Percentiles rank a stretch among this genome's conserved stretches.
Conservation (phyloP, 805 yeast species). For the Ogataea pini region DNA sequence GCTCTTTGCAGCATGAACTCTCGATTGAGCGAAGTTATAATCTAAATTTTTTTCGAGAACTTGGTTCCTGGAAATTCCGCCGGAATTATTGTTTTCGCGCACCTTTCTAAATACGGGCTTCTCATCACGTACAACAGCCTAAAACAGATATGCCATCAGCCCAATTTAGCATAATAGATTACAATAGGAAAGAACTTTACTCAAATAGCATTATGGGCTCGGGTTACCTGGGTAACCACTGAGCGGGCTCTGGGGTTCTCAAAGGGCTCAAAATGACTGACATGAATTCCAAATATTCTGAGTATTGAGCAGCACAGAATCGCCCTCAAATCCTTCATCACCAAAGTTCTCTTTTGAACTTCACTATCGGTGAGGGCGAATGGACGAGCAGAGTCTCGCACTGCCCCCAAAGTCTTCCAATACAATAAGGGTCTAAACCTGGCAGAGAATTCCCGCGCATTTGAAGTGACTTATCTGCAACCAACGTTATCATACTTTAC, state of each 20-base stretch:
- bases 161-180: background rate
- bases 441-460: background rate
- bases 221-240: constrained; percentile 16
- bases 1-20: no score
- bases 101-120: background rate
- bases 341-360: no score
- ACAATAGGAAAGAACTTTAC: background rate
- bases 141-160: background rate
- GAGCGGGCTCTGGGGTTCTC: background rate
- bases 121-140: background rate
- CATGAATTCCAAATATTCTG: no score
- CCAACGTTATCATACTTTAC: background rate
- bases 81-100: background rate
- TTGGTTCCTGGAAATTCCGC: background rate
- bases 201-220: background rate
- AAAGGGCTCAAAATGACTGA: background rate
- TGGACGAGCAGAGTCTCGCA: no score
- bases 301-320: no score
- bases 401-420: no score
- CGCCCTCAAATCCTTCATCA: no score
- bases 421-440: background rate
- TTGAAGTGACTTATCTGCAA: background rate
- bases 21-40: no score
- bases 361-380: no score
- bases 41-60: background rate